Percentiles rank a stretch among this genome's conserved stretches.
These are phyloP conservation scores for Sporisorium scitamineum DNA, from an alignment of 1,284 basidiomycete species.

Conservation along the genomic window DNA sequence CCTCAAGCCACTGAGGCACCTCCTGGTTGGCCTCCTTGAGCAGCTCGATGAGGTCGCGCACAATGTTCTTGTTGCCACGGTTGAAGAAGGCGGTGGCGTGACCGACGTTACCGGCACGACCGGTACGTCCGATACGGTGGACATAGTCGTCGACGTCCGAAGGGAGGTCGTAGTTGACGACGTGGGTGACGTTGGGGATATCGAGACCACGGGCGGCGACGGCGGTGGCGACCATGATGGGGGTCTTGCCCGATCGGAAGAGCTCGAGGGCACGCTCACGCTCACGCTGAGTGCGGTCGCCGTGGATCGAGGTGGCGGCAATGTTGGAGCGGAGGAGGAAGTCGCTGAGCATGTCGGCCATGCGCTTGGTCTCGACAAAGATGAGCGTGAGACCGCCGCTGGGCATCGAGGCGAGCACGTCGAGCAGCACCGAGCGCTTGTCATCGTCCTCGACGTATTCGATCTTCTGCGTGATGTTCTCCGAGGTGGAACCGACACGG, in stretches of 20 bases:
- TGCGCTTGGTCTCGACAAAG: constrained; percentile 99
- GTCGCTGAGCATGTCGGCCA: constrained; percentile 98
- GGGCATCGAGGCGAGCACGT: constrained; percentile 85
- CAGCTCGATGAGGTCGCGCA: constrained; percentile 89
- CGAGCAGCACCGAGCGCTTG: constrained; percentile 95
- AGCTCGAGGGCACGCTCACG: constrained; percentile 94
- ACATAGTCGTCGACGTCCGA: constrained; percentile 87
- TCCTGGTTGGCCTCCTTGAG: constrained; percentile 97
- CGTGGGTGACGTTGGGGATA: constrained; percentile 99
- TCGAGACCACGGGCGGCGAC: constrained; percentile 99
- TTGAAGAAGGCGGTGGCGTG: constrained; percentile 77
- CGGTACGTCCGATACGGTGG: constrained; percentile 83
- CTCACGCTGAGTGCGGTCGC: constrained; percentile 96
- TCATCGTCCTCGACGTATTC: constrained; percentile 98
- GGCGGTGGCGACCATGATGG: constrained; percentile 96
- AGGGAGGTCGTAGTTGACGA: constrained; percentile 98
- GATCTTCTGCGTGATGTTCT: constrained; percentile 98
- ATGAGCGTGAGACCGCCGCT: constrained; percentile 87
- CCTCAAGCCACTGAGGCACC: constrained; percentile 90
- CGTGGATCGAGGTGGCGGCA: constrained; percentile 94
- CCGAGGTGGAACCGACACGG: constrained; percentile 96
- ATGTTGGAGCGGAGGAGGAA: constrained; percentile 88
- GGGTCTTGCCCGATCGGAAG: constrained; percentile 93
- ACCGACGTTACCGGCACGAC: constrained; percentile 99
- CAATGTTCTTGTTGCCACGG: constrained; percentile 77